These are phyloP conservation scores for Hypoxylon trugodes DNA, from an alignment of 495 filamentous ascomycete genomes.

Conservation along the genomic window DNA sequence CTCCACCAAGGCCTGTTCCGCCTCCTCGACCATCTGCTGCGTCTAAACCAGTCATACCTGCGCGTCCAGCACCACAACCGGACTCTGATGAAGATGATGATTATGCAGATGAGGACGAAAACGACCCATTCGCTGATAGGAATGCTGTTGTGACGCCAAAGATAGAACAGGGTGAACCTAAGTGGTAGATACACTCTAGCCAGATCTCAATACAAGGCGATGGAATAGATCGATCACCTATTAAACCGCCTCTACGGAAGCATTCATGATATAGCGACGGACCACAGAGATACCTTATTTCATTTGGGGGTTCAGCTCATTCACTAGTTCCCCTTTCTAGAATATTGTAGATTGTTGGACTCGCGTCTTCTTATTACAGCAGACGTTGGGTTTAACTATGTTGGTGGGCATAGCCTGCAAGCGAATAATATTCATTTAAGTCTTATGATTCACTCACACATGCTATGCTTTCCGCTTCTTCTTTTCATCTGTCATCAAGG, in stretches of 20 bases:
- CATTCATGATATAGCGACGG: not conserved
- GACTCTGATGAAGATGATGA: constrained; percentile 55
- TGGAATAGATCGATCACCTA: not conserved
- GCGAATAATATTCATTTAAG: too few relatives aligned
- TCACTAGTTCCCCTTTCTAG: not conserved
- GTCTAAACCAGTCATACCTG: constrained; percentile 51
- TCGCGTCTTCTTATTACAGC: not conserved
- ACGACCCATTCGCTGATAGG: constrained; percentile 81
- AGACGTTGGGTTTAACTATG: not conserved
- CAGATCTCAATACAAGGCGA: not conserved
- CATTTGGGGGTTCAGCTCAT: constrained; percentile 2
- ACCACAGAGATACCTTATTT: constrained; percentile 27
- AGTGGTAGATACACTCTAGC: constrained; percentile 52
- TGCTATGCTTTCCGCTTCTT: too few relatives aligned
- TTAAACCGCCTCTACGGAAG: not conserved
- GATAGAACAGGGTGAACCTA: constrained; percentile 62
- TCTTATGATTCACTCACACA: too few relatives aligned
- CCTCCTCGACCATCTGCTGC: constrained; percentile 53
- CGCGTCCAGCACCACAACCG: constrained; percentile 41
- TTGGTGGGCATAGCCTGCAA: not conserved
- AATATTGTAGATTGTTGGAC: not conserved
- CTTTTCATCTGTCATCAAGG: too few relatives aligned
- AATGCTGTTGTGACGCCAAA: constrained; percentile 73
- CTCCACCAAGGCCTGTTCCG: constrained; percentile 48
- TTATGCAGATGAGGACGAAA: constrained; percentile 69